phyloP scores from a whole-genome alignment of 257 asterid species.

The Solanum sparsipilum region DNA sequence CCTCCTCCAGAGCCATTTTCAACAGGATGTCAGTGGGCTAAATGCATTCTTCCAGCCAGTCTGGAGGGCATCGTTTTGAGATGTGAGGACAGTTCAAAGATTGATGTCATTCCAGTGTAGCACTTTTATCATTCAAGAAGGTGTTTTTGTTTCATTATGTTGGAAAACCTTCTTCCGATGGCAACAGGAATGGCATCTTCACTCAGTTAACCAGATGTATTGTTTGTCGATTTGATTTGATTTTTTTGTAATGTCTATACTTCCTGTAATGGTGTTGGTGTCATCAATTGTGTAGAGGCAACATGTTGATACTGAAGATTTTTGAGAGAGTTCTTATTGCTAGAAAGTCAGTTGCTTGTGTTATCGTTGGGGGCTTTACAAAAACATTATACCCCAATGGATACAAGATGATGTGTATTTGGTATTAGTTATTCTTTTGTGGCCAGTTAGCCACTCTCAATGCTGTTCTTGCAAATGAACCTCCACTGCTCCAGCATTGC shows the following conservation, averaged over 20 bases:
- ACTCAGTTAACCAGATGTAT: neutral
- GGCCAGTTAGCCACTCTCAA: neutral
- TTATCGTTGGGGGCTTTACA: neutral
- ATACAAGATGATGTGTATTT: neutral
- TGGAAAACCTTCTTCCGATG: neutral
- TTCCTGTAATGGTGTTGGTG: neutral
- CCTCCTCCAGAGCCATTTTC: constrained; percentile 57
- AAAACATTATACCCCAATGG: neutral
- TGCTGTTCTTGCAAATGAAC: neutral
- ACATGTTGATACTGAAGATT: neutral
- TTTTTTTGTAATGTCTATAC: neutral
- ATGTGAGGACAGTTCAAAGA: constrained; percentile 56
- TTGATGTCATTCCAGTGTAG: constrained; percentile 72
- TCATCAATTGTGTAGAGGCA: neutral
- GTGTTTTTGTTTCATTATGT: neutral
- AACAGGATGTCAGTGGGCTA: constrained; percentile 80
- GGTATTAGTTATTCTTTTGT: neutral
- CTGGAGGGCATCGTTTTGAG: constrained; percentile 67
- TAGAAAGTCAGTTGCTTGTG: neutral
- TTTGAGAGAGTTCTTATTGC: neutral
- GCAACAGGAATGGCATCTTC: neutral
- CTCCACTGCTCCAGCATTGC: neutral
- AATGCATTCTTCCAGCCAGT: constrained; percentile 67
- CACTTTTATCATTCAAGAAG: neutral
- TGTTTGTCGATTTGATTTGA: neutral